phyloP scores from a whole-genome alignment of 2,329 filamentous ascomycete genomes.

The Ophiostoma quercus region DNA sequence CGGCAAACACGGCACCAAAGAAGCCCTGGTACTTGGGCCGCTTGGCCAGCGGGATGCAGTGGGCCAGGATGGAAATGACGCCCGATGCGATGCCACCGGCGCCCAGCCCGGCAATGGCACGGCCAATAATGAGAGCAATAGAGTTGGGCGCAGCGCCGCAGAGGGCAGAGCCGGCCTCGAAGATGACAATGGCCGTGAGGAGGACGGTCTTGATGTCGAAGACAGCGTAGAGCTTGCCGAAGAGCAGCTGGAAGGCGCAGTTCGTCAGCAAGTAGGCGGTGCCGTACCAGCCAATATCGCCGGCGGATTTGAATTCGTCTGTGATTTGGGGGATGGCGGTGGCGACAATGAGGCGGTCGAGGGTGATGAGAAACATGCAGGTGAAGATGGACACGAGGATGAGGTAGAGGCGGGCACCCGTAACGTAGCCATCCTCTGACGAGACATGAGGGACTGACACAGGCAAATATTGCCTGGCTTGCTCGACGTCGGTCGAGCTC shows the following conservation, averaged over 20 bases:
- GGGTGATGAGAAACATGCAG: conserved; percentile 38
- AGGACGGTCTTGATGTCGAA: conserved; percentile 36
- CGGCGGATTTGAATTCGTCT: conserved; percentile 25
- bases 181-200: conserved; percentile 33
- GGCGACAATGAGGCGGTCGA: conserved; percentile 33
- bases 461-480: not conserved
- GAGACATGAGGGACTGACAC: not conserved
- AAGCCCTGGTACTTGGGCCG: conserved; percentile 36
- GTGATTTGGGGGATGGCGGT: conserved; percentile 27
- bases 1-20: conserved; percentile 36
- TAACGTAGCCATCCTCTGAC: conserved; percentile 34
- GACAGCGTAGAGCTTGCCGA: conserved; percentile 40
- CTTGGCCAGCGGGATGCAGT: conserved; percentile 34
- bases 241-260: conserved; percentile 35
- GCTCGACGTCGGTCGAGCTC: not conserved
- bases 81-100: conserved; percentile 39
- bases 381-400: conserved; percentile 36
- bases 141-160: conserved; percentile 40
- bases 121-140: conserved; percentile 39
- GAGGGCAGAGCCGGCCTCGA: conserved; percentile 39
- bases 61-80: conserved; percentile 35
- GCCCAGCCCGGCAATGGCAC: conserved; percentile 39
- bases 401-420: conserved; percentile 33
- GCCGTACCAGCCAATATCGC: conserved; percentile 28
- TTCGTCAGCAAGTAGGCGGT: conserved; percentile 26